Evolutionary conservation across 129 eudicot genomes (phyloP).

Genomic region (Arctium lappa): DNA sequence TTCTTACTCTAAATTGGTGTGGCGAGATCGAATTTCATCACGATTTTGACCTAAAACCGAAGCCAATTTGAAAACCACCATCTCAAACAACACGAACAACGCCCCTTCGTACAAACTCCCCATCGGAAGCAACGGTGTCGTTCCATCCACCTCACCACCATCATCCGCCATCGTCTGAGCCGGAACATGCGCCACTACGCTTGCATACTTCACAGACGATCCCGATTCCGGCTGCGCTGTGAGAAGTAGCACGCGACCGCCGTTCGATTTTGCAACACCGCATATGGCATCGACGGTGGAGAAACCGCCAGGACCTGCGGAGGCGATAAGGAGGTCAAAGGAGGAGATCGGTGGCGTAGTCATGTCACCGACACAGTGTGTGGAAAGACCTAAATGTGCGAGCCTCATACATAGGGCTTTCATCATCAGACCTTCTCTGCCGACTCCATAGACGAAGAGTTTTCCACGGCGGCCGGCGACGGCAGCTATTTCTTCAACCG

Average conservation of each 20-base stretch:
- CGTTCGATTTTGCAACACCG: constrained; percentile 54
- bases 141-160: constrained; percentile 20
- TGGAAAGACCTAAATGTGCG: constrained; percentile 69
- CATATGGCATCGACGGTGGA: constrained; percentile 86
- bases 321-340: constrained; percentile 80
- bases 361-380: constrained; percentile 91
- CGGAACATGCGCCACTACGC: constrained; percentile 60
- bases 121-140: constrained; percentile 68
- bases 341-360: constrained; percentile 82
- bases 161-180: constrained; percentile 92
- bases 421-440: constrained; percentile 91
- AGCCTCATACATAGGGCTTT: constrained; percentile 86
- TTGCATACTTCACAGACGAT: constrained; percentile 43
- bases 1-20: constrained; percentile 79
- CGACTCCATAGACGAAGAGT: constrained; percentile 84
- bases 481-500: constrained; percentile 54
- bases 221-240: constrained; percentile 71
- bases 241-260: constrained; percentile 64
- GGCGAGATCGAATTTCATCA: constrained; percentile 65
- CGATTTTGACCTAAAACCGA: constrained; percentile 55
- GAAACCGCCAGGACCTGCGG: constrained; percentile 95
- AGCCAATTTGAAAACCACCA: constrained; percentile 66
- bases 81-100: constrained; percentile 91
- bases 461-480: constrained; percentile 46
- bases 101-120: constrained; percentile 95